Conservation (phyloP, 176 grass and related monocot genomes). For the sorghum (Sorghum bicolor) region DNA sequence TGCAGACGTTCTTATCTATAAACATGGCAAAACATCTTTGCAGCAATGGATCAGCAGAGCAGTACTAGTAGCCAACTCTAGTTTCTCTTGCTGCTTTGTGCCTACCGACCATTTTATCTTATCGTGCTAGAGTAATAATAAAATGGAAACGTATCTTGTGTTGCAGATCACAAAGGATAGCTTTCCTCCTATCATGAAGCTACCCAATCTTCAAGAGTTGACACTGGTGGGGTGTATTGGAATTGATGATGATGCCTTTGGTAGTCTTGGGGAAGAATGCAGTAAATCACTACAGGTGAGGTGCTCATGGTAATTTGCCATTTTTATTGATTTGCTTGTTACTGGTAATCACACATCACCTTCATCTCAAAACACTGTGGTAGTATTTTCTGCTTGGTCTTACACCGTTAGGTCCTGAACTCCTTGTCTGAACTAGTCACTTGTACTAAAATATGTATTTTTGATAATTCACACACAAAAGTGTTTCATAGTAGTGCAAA, state of each 20-base stretch:
- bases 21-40: neutral
- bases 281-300: constrained; percentile 64
- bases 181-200: constrained; percentile 48
- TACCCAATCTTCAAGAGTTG: constrained; percentile 59
- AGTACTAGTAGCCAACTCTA: neutral
- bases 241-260: constrained; percentile 57
- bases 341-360: neutral
- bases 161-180: constrained; percentile 64
- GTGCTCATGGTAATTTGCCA: neutral
- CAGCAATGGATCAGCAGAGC: neutral
- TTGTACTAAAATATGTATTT: neutral
- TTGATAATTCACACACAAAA: neutral
- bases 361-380: neutral
- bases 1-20: neutral
- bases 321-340: neutral
- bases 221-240: constrained; percentile 48
- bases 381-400: neutral
- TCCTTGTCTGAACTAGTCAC: neutral
- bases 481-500: neutral
- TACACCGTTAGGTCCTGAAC: neutral
- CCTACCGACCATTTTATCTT: neutral
- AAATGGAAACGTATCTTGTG: constrained; percentile 1
- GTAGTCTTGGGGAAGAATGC: constrained; percentile 42
- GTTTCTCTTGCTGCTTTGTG: neutral
- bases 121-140: neutral